These are phyloP conservation scores for Carpinus viminea DNA, from an alignment of 306 rosid species.

Conservation along the genomic window DNA sequence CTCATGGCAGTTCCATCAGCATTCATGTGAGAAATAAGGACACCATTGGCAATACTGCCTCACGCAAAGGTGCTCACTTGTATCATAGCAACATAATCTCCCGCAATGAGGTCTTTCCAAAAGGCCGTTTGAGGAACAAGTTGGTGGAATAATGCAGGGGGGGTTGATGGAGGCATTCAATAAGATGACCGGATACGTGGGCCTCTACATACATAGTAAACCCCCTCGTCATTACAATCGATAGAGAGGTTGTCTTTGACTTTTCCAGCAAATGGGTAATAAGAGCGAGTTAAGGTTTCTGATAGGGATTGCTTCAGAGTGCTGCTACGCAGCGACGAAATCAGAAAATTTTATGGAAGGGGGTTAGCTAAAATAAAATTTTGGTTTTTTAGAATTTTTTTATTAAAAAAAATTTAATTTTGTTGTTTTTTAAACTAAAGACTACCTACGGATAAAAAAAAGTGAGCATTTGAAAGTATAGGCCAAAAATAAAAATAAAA, in stretches of 20 bases:
- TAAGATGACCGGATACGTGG: not conserved
- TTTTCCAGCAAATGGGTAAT: slow-evolving; percentile 36
- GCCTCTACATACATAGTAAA: slow-evolving; percentile 2
- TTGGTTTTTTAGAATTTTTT: too few species aligned
- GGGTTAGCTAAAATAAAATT: too few species aligned
- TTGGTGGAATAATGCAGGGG: not conserved
- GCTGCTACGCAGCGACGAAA: too few species aligned
- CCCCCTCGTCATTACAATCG: slow-evolving; percentile 27
- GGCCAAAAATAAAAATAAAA: too few species aligned
- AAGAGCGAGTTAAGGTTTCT: slow-evolving; percentile 29
- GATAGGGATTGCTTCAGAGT: slow-evolving; percentile 35
- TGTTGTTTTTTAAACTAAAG: too few species aligned
- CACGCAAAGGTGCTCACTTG: slow-evolving; percentile 18
- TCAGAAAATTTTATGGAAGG: too few species aligned
- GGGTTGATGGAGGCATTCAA: slow-evolving; percentile 13
- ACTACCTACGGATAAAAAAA: too few species aligned
- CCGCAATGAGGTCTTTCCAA: not conserved
- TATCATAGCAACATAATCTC: not conserved
- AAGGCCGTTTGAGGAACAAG: not conserved
- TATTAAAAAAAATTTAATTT: too few species aligned
- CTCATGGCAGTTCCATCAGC: not conserved
- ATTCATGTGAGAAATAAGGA: slow-evolving; percentile 10
- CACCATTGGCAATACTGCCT: slow-evolving; percentile 11
- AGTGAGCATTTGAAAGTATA: too few species aligned
- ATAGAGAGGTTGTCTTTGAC: slow-evolving; percentile 21